Evolutionary conservation across 2,329 filamentous ascomycete species (phyloP).

Genomic region (Aspergillus novofumigatus): DNA sequence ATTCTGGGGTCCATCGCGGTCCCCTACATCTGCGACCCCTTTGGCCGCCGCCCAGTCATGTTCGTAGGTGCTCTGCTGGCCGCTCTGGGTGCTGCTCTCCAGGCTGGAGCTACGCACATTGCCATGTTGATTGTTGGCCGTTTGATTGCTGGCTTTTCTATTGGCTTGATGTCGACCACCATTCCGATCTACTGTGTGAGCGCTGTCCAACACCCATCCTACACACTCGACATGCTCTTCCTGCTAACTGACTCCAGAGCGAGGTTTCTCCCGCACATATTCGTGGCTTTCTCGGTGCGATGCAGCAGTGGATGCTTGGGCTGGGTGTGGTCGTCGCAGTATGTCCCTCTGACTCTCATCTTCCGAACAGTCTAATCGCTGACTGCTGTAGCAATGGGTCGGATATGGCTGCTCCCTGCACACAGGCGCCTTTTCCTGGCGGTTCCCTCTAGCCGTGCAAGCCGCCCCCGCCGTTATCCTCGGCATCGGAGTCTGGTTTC

Average conservation of each 20-base stretch:
- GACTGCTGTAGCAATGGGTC: slow-evolving; percentile 41
- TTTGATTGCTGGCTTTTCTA: slow-evolving; percentile 47
- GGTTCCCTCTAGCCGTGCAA: slow-evolving; percentile 33
- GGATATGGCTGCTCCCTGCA: slow-evolving; percentile 45
- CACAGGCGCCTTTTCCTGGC: slow-evolving; percentile 29
- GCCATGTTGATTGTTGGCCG: slow-evolving; percentile 47
- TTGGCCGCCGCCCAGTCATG: slow-evolving; percentile 32
- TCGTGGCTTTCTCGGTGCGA: slow-evolving; percentile 38
- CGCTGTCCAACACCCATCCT: neutral
- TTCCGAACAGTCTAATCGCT: neutral
- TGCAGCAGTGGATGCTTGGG: slow-evolving; percentile 46
- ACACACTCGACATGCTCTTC: too few relatives aligned
- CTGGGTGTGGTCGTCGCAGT: slow-evolving; percentile 42
- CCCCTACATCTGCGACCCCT: slow-evolving; percentile 30
- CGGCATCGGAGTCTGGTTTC: slow-evolving; percentile 27
- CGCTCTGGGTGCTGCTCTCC: slow-evolving; percentile 32
- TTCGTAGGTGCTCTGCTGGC: slow-evolving; percentile 32
- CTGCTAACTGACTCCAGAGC: slow-evolving; percentile 15
- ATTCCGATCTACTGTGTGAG: slow-evolving; percentile 46
- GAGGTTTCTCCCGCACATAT: slow-evolving; percentile 39
- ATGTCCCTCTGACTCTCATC: slow-evolving; percentile 16
- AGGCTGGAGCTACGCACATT: slow-evolving; percentile 32
- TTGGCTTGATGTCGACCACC: slow-evolving; percentile 47
- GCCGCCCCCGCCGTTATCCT: slow-evolving; percentile 41
- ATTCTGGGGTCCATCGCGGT: slow-evolving; percentile 34